Evolutionary conservation across 2,329 filamentous ascomycete species (phyloP), one percentile per base, ranked within the genome.

Genomic region (Juglanconis juglandina): DNA sequence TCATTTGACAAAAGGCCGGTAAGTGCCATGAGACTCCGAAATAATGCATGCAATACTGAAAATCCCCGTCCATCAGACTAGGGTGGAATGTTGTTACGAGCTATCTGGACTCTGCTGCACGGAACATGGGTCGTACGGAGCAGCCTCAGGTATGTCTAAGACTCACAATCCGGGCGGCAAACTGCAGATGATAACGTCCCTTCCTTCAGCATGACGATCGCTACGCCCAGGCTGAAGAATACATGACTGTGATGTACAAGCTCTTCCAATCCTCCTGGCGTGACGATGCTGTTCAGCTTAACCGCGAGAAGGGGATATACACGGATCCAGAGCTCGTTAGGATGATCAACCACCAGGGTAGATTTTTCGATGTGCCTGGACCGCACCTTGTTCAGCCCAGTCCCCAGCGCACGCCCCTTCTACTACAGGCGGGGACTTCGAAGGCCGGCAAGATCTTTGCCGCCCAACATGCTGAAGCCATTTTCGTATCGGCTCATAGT

Each of bases 371-470:
- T 47, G 72, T 81, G 3, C 73, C 71, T 39, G 87, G 87, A 0
- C 86, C 86, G 32, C 85, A 90, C 64, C 80, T 89, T 65, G 85
- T 83, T 59, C 81, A 89, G 55, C 87, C 87, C 0, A 82, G 81
- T 53, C 87, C 87, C 0, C 88, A 91, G 66, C 76, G 88, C 3
- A 89, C 87, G 1, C 88, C 88, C 0, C 76, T 91, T 2, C 79
- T 91, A 4, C 77, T 91, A 3, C 88, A 91, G 70, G 88, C 88
- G 0, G 88, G 88, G 0, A 88, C 87, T 0, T 88, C 85, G 0
- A 82, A 79, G 53, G 80, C 86, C 0, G 88, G 87, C 2, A 89
- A 87, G 70, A 71, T 74, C 0, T 91, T 91, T 66, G 87, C 87
- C 0, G 86, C 87, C 0, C 83, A 87, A 65, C 87, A 91, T 68